A percentile compares a stretch with the other conserved stretches of the same genome.
Conservation (phyloP, 2,329 filamentous ascomycete species). For the Aspergillus piperis region DNA sequence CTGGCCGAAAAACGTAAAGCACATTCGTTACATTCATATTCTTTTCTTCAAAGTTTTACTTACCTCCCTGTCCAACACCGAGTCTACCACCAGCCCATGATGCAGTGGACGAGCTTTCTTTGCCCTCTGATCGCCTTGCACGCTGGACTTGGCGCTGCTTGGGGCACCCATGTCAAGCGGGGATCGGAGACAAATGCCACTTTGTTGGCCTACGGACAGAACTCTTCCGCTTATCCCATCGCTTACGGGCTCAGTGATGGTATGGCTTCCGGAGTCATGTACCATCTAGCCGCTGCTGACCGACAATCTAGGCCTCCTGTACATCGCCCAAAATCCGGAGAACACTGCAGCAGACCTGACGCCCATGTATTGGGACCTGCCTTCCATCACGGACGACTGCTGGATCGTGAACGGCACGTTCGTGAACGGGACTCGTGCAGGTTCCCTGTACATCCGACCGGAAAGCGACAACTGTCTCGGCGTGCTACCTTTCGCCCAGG, state of each 20-base stretch:
- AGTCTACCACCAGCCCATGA: not conserved
- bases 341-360: not conserved
- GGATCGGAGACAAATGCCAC: conserved; percentile 1
- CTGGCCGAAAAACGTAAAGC: no score
- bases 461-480: not conserved
- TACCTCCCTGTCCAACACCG: no score
- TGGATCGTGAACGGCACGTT: conserved; percentile 4
- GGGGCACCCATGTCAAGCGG: not conserved
- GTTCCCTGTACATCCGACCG: not conserved
- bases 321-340: not conserved
- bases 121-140: not conserved
- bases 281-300: not conserved
- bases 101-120: not conserved
- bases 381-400: conserved; percentile 2
- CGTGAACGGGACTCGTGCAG: not conserved
- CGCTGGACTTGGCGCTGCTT: not conserved
- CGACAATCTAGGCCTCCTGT: not conserved
- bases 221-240: not conserved
- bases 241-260: not conserved
- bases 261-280: not conserved
- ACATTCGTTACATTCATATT: no score
- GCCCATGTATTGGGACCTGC: not conserved
- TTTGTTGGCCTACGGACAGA: not conserved
- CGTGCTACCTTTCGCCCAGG: not conserved
- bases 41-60: no score